Evolutionary conservation across 257 asterid species (phyloP), one percentile per base, ranked within the genome.

Genomic region (Rauvolfia tetraphylla): DNA sequence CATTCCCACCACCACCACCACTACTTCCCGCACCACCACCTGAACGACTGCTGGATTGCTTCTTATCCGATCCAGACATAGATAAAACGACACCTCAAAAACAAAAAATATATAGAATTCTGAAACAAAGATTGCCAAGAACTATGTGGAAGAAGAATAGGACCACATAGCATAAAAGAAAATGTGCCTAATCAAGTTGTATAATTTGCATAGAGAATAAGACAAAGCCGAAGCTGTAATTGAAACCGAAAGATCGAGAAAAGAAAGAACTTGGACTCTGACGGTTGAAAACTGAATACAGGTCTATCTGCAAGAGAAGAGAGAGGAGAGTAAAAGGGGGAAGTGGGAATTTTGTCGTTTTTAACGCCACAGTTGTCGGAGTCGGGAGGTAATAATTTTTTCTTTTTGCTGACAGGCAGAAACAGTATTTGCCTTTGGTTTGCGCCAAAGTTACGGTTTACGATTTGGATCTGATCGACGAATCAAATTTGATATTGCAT

Each of bases 31-130:
- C 77, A 22, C 75, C 87, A 8, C 71, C 87, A 48, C 77, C 81
- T 57, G 72, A 72, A 59, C 46, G 53, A 23, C 34, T 31, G 36
- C 72, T n/a, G 31, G 82, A 73, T 53, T 36, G 82, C 25, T 86
- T 83, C 56, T 63, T 84, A 70, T 72, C 78, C 48, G 78, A 48
- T 44, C 74, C 92, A 81, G 97, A 90, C 98, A 93, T 93, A 78
- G 84, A 86, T 57, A 5, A 38, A 27, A 23, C 7, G 34, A 20
- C 33, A 20, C 29, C 25, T 14, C 31, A 39, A 0, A 12, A 53
- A 1, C 36, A 23, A 61, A 72, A 49, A 48, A 4, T 1, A n/a
- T 13, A 34, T 2, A 34, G 20, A 48, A 49, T 51, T 34, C 3
- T n/a, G 22, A 71, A n/a, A 46, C n/a, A 6, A 70, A n/a, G 58